phyloP scores from a whole-genome alignment of 208 protist genomes.

The Zelonia costaricensis region DNA sequence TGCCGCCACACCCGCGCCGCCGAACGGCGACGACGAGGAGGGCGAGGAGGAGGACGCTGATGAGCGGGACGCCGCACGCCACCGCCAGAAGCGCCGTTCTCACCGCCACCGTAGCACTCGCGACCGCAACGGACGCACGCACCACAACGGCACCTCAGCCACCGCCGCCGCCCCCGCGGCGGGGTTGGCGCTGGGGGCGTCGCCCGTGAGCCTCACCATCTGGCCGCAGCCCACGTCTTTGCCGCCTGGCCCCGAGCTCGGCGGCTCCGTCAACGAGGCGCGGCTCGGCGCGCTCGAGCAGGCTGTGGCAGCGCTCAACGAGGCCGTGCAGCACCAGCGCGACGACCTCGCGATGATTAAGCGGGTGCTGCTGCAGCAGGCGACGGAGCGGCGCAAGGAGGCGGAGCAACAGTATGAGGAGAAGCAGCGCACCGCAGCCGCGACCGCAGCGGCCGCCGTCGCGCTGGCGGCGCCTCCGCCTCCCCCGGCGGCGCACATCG shows the following conservation, averaged over 20 bases:
- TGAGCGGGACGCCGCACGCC: neutral
- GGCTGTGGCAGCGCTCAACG: conserved; percentile 72
- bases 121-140: neutral
- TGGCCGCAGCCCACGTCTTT: neutral
- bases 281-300: conserved; percentile 70
- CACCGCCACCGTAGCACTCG: neutral
- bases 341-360: conserved; percentile 88
- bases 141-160: conserved; percentile 3
- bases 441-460: conserved; percentile 3
- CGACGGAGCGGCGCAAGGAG: conserved; percentile 55
- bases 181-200: neutral
- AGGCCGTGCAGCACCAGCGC: conserved; percentile 78
- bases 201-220: neutral
- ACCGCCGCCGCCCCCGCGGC: neutral
- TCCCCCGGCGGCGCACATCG: neutral
- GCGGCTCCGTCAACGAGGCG: conserved; percentile 30
- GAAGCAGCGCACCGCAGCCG: conserved; percentile 16
- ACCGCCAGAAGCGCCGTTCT: neutral
- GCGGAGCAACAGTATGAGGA: conserved; percentile 40
- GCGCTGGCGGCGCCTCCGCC: neutral
- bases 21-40: conserved; percentile 23
- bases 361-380: conserved; percentile 82
- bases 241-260: neutral
- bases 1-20: neutral
- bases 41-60: conserved; percentile 18